Conservation (phyloP, 1,284 basidiomycete genomes). For the Ceratobasidium sp. region DNA sequence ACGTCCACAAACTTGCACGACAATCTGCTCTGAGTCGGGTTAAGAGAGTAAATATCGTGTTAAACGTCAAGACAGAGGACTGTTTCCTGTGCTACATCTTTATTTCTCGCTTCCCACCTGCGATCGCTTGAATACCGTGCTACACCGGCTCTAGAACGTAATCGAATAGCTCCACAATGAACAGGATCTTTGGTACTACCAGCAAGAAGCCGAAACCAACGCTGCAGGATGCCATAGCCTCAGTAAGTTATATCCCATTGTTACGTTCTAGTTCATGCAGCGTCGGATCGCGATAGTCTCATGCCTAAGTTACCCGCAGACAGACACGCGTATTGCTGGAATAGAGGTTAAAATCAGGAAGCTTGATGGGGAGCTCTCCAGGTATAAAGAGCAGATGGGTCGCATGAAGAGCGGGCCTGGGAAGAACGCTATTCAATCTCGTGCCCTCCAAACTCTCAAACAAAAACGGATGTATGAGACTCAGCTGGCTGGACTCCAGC, state of each 20-base stretch:
- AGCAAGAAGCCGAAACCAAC: constrained; percentile 82
- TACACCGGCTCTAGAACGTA: constrained; percentile 5
- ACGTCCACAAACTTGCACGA: not conserved
- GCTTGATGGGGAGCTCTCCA: constrained; percentile 90
- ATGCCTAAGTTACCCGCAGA: constrained; percentile 64
- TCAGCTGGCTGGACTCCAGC: constrained; percentile 91
- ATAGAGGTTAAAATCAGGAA: constrained; percentile 99
- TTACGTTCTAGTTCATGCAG: constrained; percentile 30
- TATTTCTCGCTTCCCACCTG: not conserved
- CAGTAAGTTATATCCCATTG: constrained; percentile 63
- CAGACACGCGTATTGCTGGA: constrained; percentile 88
- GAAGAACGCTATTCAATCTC: constrained; percentile 95
- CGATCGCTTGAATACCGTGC: not conserved
- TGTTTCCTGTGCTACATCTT: too few species aligned
- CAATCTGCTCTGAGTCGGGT: not conserved
- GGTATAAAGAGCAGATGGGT: constrained; percentile 97
- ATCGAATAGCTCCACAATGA: constrained; percentile 24
- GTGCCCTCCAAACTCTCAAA: constrained; percentile 93
- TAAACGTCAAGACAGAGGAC: not conserved
- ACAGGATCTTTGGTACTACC: constrained; percentile 82
- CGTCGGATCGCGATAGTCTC: constrained; percentile 28
- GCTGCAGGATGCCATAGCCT: constrained; percentile 91
- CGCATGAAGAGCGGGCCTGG: constrained; percentile 95
- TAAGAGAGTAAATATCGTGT: not conserved
- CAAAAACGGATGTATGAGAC: constrained; percentile 97